Base-by-base conservation (phyloP, 495 filamentous ascomycete genomes). In the Neurospora sp. region DNA sequence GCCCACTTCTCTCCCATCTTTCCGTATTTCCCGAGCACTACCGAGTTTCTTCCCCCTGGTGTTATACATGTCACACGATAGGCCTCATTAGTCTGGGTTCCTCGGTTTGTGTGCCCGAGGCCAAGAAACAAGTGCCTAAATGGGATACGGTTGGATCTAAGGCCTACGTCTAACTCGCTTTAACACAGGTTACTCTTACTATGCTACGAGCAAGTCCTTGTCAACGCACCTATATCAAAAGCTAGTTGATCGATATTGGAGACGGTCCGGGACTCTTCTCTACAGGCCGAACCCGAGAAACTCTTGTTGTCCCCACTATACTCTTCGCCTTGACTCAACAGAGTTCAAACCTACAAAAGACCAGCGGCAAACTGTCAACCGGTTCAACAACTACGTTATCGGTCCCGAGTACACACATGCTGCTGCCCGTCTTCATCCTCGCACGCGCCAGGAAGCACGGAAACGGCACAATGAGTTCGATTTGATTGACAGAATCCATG, bases 241-340 rank as follows among this genome's bases (percentile, higher is more conserved):
- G 70, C 87, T 99, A 14, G 83, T 98, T 71, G 89, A 97, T 82
- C 89, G 93, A 71, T 94, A 94, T 74, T 99, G 94, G 94, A 89
- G 96, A 82, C 87, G 96, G 83, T 98, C 89, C 70, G 87, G 82
- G 9, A 88, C 85, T n/a, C 84, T 95, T n/a, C 87, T 97, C 75
- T 99, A 99, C 84, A 93, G 96, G 75, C 96, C 93, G 71, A 93
- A 98, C 81, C 88, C 90, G 76, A 86, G 83, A 65, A 83, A 89
- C 71, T 92, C 93, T 71, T 99, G 96, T 78, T 99, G 96, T 79
- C 93, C 94, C n/a, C 93, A 97, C 74, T 97, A 98, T 80, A 96
- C 94, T 1, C 90, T 98, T 74, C 90, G 96, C 70, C 86, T 98
- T 68, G 90, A 95, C 78, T 91, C 90, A 7, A 80, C 85, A 12